These are phyloP conservation scores for Cercospora beticola DNA, from an alignment of 2,329 filamentous ascomycete genomes.

Conservation along the genomic window DNA sequence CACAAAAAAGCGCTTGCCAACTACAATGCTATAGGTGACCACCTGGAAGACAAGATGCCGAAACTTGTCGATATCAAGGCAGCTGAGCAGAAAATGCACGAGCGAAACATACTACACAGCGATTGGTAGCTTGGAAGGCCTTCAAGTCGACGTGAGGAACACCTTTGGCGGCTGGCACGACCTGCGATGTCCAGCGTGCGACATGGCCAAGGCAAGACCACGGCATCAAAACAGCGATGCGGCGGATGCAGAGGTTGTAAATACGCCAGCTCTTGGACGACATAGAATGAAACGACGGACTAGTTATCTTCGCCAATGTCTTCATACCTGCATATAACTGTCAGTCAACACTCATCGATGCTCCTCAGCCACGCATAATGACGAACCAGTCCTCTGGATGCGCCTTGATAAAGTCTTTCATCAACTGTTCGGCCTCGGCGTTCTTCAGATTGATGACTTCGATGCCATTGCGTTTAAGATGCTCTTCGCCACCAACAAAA, in stretches of 20 bases:
- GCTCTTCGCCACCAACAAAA: slow-evolving; percentile 71
- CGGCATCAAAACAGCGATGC: not conserved
- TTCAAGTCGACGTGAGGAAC: not conserved
- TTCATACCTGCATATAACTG: slow-evolving; percentile 37
- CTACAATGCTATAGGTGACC: slow-evolving; percentile 36
- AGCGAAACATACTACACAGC: slow-evolving; percentile 37
- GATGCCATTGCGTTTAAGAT: slow-evolving; percentile 65
- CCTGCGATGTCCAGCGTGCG: not conserved
- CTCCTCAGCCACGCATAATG: slow-evolving; percentile 22
- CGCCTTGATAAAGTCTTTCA: slow-evolving; percentile 70
- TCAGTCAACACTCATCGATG: slow-evolving; percentile 20
- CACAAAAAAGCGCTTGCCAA: slow-evolving; percentile 21
- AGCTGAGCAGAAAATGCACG: slow-evolving; percentile 39
- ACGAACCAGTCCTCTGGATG: slow-evolving; percentile 65
- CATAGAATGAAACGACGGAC: slow-evolving; percentile 5
- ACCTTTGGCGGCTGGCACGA: not conserved
- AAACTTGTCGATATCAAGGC: slow-evolving; percentile 24
- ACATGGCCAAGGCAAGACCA: not conserved
- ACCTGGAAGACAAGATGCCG: slow-evolving; percentile 29
- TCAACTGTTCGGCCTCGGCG: slow-evolving; percentile 64
- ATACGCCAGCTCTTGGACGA: slow-evolving; percentile 1
- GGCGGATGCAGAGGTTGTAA: not conserved
- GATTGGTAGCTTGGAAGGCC: slow-evolving; percentile 34
- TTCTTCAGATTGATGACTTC: slow-evolving; percentile 71
- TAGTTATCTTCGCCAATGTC: slow-evolving; percentile 40